Conservation (phyloP, 139 green algal genomes). For the Nannochloris sp. region DNA sequence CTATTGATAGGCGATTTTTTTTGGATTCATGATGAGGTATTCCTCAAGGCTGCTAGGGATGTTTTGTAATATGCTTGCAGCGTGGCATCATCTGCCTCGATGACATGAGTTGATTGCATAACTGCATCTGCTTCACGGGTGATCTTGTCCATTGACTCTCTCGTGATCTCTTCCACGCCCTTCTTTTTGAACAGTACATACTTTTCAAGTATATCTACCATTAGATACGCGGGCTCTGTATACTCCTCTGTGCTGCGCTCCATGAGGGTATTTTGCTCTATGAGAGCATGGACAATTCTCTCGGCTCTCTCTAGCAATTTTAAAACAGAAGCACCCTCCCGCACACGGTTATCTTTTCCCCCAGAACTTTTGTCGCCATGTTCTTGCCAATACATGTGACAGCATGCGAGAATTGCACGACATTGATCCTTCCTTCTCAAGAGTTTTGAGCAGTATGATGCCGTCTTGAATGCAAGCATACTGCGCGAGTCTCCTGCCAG, state of each 20-base stretch:
- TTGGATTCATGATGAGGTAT: background rate
- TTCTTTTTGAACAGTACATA: constrained; percentile 62
- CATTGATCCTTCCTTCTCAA: constrained; percentile 86
- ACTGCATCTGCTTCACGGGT: constrained; percentile 53
- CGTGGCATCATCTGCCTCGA: too few relatives aligned
- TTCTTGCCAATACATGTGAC: constrained; percentile 80
- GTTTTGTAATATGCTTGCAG: too few relatives aligned
- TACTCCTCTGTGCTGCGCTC: background rate
- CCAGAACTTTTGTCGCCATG: background rate
- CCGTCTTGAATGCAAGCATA: constrained; percentile 70
- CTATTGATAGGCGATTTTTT: background rate
- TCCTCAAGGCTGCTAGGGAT: background rate
- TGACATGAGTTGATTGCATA: too few relatives aligned
- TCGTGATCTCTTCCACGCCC: constrained; percentile 38
- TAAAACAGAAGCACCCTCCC: background rate
- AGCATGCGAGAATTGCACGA: constrained; percentile 59
- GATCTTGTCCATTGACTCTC: constrained; percentile 43
- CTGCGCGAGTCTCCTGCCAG: constrained; percentile 70
- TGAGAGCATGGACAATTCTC: constrained; percentile 36
- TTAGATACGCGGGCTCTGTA: constrained; percentile 34
- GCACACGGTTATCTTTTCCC: too few relatives aligned
- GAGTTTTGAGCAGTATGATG: constrained; percentile 73
- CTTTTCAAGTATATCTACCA: constrained; percentile 78
- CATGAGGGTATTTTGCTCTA: constrained; percentile 48
- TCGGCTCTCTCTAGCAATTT: background rate